Conservation (phyloP, 1,139 yeast species). For the Schwanniomyces etchellsii region DNA sequence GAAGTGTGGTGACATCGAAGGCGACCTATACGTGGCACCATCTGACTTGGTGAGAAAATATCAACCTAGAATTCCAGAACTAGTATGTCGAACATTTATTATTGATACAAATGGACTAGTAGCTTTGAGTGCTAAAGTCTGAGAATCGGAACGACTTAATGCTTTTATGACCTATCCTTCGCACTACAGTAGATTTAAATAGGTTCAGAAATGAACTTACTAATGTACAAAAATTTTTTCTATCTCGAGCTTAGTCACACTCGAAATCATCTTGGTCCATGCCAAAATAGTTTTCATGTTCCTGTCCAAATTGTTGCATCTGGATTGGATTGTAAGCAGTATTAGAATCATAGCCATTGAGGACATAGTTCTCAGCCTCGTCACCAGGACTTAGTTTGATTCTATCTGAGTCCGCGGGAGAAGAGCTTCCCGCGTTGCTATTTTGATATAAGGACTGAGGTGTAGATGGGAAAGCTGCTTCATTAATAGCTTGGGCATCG, state of each 20-base stretch:
- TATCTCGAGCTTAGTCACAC: not conserved
- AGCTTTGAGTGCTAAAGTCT: too few species aligned
- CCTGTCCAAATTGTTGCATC: conserved; percentile 19
- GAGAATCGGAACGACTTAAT: too few species aligned
- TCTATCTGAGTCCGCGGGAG: conserved; percentile 6
- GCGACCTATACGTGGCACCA: too few species aligned
- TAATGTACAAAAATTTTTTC: not conserved
- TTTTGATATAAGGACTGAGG: conserved; percentile 28
- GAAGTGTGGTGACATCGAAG: too few species aligned
- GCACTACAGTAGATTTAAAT: not conserved
- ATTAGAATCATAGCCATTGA: conserved; percentile 29
- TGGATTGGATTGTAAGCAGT: conserved; percentile 1
- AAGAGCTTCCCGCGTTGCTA: conserved; percentile 1
- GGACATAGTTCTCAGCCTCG: conserved; percentile 37
- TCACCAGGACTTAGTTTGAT: conserved; percentile 30
- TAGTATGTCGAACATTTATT: too few species aligned
- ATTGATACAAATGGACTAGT: too few species aligned
- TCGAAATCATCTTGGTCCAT: conserved; percentile 15
- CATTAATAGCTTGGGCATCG: conserved; percentile 11
- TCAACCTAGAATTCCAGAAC: too few species aligned
- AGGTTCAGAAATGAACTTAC: not conserved
- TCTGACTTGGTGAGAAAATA: too few species aligned
- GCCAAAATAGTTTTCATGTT: conserved; percentile 38
- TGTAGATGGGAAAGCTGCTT: conserved; percentile 22
- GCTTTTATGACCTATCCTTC: too few species aligned